Percentiles rank a stretch among this genome's conserved stretches.
Evolutionary conservation across 2,329 filamentous ascomycete genomes (phyloP).

Genomic region (Cladosporium sp.): DNA sequence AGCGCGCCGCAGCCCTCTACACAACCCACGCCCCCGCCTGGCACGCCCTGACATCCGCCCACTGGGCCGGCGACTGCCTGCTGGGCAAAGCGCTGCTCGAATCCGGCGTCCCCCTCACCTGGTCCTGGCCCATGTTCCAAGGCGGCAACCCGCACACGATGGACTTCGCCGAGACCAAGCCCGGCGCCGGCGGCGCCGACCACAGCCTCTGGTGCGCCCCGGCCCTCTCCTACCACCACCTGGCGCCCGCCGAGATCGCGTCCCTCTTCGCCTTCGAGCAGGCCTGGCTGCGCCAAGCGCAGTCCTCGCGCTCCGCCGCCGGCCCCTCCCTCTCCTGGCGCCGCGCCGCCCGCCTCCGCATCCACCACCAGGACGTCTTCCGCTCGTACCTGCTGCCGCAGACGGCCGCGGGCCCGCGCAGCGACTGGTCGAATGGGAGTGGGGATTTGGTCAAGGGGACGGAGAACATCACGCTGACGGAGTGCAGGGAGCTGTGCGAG

Average conservation of each 20-base stretch:
- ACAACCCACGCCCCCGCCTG: conserved; percentile 35
- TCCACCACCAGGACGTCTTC: conserved; percentile 28
- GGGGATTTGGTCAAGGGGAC: conserved; percentile 16
- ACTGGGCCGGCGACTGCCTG: conserved; percentile 21
- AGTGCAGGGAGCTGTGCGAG: conserved; percentile 22
- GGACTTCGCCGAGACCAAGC: conserved; percentile 13
- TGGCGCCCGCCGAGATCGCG: conserved; percentile 15
- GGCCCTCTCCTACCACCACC: conserved; percentile 19
- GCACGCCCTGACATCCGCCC: conserved; percentile 15
- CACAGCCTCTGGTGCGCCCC: conserved; percentile 19
- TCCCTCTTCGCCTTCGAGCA: conserved; percentile 19
- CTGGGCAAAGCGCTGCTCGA: conserved; percentile 16
- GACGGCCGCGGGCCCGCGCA: conserved; percentile 13
- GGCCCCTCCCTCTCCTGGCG: neutral
- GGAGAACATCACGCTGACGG: conserved; percentile 13
- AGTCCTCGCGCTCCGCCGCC: neutral
- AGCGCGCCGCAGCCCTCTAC: conserved; percentile 38
- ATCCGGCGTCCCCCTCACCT: conserved; percentile 14
- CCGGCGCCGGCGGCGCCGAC: neutral
- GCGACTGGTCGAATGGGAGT: conserved; percentile 25
- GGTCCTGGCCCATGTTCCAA: conserved; percentile 20
- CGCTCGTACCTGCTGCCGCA: conserved; percentile 22
- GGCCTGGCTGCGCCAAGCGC: conserved; percentile 9
- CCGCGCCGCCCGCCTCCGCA: neutral
- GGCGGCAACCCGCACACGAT: conserved; percentile 24